Evolutionary conservation across 2,329 filamentous ascomycete species (phyloP), one percentile per base, ranked within the genome.

Genomic region (Penicillium corylophilum): DNA sequence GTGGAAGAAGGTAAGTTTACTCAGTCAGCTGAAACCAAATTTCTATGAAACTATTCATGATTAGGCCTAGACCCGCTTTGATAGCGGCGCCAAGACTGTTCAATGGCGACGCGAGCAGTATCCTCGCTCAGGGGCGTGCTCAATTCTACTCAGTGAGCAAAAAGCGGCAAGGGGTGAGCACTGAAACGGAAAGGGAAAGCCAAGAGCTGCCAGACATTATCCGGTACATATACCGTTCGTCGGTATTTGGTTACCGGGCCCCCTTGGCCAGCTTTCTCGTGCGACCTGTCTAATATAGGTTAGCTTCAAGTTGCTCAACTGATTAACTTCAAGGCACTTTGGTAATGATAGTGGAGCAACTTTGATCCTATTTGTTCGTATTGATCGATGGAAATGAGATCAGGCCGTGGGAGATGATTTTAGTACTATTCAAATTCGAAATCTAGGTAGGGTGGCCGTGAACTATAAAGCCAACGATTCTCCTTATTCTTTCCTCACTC

Each of bases 211-310:
- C n/a, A n/a, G n/a, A n/a, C n/a, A n/a, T n/a, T n/a, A n/a, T n/a
- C n/a, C n/a, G n/a, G n/a, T n/a, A n/a, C n/a, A n/a, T n/a, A n/a
- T n/a, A n/a, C n/a, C 31, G 7, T 16, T 35, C n/a, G n/a, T 35
- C 31, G 31, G 31, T n/a, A 35, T 16, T 6, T 35, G 31, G 22
- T 18, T 5, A 18, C 31, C 18, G 36, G n/a, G 38, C n/a, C 31
- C 31, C 28, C 23, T 6, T 12, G 5, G 18, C 9, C 18, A 29
- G 10, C 8, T 42, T 53, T 53, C 50, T 53, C 50, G 33, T 12
- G 31, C 29, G 31, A 49, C 41, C 50, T 53, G 42, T 45, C 46
- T 45, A 16, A 36, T 49, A 28, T 15, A n/a, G 22, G 31, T 44
- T 49, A 49, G 47, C 41, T 10, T 20, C 9, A n/a, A 23, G 22